Conservation (phyloP, 176 grass and related monocot genomes). For the Avena eriantha region DNA sequence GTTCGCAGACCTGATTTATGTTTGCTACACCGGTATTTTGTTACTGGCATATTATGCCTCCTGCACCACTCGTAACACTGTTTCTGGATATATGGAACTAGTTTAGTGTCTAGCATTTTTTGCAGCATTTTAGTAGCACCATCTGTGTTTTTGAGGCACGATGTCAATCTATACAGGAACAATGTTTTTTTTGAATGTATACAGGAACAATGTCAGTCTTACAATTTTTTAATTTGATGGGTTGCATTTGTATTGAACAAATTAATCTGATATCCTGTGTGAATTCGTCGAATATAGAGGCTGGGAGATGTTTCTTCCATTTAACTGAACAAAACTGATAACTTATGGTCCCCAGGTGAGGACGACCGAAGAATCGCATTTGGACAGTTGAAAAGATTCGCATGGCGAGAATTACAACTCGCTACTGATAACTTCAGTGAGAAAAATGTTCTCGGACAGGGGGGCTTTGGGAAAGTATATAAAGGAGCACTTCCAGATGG, state of each 20-base stretch:
- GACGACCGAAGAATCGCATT: slow-evolving; percentile 93
- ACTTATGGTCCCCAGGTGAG: slow-evolving; percentile 67
- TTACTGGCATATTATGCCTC: slow-evolving; percentile 24
- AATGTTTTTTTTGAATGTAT: no score
- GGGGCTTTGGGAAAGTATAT: slow-evolving; percentile 98
- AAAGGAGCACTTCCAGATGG: slow-evolving; percentile 90
- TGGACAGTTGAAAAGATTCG: slow-evolving; percentile 93
- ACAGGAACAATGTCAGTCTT: neutral
- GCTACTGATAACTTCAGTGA: slow-evolving; percentile 85
- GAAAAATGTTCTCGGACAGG: slow-evolving; percentile 95
- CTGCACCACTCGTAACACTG: neutral
- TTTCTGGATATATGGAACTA: neutral
- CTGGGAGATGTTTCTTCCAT: neutral
- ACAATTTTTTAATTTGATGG: neutral
- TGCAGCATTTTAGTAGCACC: neutral
- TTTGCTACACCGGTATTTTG: slow-evolving; percentile 8
- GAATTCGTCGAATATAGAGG: neutral
- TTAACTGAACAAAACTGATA: slow-evolving; percentile 24
- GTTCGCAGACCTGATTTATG: neutral
- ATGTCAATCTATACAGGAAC: neutral
- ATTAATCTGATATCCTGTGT: neutral
- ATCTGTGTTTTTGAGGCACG: slow-evolving; percentile 9
- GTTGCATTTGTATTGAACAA: slow-evolving; percentile 28
- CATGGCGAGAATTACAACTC: slow-evolving; percentile 89
- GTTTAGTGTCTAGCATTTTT: neutral